A percentile compares a stretch with the other conserved stretches of the same genome.
These are phyloP conservation scores for Eucalyptus victrix DNA, from an alignment of 345 rosid genomes.

Conservation along the genomic window DNA sequence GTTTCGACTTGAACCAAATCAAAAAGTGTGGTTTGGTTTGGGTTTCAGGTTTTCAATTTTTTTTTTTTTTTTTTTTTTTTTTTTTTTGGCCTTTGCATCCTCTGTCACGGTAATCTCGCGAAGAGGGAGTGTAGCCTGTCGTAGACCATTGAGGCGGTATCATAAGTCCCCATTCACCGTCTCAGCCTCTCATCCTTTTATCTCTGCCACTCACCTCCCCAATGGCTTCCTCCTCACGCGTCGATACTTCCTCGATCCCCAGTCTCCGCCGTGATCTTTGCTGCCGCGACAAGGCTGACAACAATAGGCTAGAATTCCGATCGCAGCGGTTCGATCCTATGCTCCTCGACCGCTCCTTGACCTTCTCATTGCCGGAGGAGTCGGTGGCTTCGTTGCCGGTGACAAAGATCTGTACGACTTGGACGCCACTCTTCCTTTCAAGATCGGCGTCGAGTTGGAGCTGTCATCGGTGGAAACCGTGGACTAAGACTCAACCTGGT, in stretches of 20 bases:
- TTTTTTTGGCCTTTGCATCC: not conserved
- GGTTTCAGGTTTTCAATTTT: not conserved
- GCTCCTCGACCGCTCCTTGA: not conserved
- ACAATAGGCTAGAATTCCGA: not conserved
- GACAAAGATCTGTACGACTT: constrained; percentile 10
- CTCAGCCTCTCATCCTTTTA: constrained; percentile 8
- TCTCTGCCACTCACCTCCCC: constrained; percentile 28
- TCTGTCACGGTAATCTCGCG: not conserved
- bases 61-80: too few relatives aligned
- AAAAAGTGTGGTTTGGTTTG: not conserved
- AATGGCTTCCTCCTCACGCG: constrained; percentile 23
- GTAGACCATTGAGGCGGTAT: constrained; percentile 14
- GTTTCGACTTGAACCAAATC: too few relatives aligned
- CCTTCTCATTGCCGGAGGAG: constrained; percentile 11
- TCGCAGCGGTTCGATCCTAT: not conserved
- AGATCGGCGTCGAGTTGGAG: not conserved
- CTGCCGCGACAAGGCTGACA: not conserved
- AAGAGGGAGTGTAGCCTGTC: constrained; percentile 13
- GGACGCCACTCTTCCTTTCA: not conserved
- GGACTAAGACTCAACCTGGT: not conserved
- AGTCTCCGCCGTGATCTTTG: not conserved
- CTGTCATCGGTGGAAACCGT: not conserved
- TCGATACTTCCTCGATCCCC: constrained; percentile 7
- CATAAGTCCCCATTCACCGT: constrained; percentile 15
- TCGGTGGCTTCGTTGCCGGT: constrained; percentile 20